phyloP scores from a whole-genome alignment of 148 eudicot genomes.

The Cornus controversa region DNA sequence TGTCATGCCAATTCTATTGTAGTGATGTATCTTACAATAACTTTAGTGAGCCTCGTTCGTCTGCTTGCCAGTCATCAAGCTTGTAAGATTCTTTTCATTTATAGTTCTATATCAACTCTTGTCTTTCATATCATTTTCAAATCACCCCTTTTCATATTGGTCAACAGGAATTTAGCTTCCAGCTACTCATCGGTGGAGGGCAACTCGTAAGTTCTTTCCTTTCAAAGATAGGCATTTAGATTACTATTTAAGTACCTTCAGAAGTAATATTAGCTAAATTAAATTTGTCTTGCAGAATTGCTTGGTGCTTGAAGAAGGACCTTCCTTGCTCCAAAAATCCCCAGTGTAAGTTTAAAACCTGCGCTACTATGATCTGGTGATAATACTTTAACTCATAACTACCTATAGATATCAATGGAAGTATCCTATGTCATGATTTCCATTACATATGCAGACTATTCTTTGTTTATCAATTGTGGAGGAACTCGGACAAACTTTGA shows the following conservation, averaged over 20 bases:
- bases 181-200: conserved; percentile 37
- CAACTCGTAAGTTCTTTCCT: conserved; percentile 44
- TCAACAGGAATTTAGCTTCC: conserved; percentile 61
- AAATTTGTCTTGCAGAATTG: conserved; percentile 24
- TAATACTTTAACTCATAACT: background rate
- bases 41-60: too few relatives aligned
- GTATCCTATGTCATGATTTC: background rate
- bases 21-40: conserved; percentile 87
- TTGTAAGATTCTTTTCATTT: conserved; percentile 43
- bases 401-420: background rate
- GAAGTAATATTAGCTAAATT: background rate
- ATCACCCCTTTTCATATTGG: conserved; percentile 8
- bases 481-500: conserved; percentile 30
- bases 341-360: conserved; percentile 25
- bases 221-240: too few relatives aligned
- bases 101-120: background rate
- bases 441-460: conserved; percentile 36
- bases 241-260: too few relatives aligned
- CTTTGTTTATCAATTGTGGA: conserved; percentile 62
- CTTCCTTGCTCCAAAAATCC: conserved; percentile 51
- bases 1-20: conserved; percentile 17
- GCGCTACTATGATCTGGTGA: background rate
- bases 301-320: conserved; percentile 52
- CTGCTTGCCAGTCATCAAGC: conserved; percentile 35
- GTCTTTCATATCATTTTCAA: conserved; percentile 4